Base-by-base conservation (phyloP, 805 yeast species). In the Scheffersomyces amazonensis region DNA sequence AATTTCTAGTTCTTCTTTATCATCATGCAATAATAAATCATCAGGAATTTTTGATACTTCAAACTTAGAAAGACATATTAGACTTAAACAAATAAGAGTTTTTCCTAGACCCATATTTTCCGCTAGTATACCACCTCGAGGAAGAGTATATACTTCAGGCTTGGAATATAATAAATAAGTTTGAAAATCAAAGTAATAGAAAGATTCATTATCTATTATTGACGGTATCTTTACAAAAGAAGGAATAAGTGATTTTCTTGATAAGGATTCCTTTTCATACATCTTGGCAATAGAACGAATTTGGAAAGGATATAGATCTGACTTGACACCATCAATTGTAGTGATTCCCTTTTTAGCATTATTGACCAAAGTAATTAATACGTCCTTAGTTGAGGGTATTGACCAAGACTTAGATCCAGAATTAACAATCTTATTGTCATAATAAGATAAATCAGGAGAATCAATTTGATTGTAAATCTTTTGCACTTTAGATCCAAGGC, bases 81-180 rank as follows among this genome's bases (percentile, higher is more conserved):
- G 58, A 3, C 81, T 76, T 19, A 80, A 56, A 47, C 83, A 78
- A 4, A 80, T 79, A 34, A 78, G 67, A 0, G 86, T 80, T 50
- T 80, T 80, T 0, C 86, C 86, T 28, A 79, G 59, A 1, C 86
- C 86, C 85, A 80, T 80, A 67, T 78, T 79, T 41, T 80, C 86
- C 1, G 84, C 84, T 12, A 80, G 53, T 4, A 80, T 76, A 0
- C 85, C 86, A 15, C 85, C 85, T 46, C 74, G 60, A 0, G 85
- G 80, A 2, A 78, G 60, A 11, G 48, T 48, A 45, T 68, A 78
- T 3, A 55, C 49, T 16, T 66, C 73, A 0, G 85, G 78, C 2
- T 51, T 41, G 1, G 19, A 16, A 16, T 49, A 53, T 21, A 77
- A 58, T 3, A 46, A 43, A 22, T 63, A 45, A 0, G 46, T 48